Conservation (phyloP, 371 early-diverging fungal genomes). For the Chytridium lagenaria region DNA sequence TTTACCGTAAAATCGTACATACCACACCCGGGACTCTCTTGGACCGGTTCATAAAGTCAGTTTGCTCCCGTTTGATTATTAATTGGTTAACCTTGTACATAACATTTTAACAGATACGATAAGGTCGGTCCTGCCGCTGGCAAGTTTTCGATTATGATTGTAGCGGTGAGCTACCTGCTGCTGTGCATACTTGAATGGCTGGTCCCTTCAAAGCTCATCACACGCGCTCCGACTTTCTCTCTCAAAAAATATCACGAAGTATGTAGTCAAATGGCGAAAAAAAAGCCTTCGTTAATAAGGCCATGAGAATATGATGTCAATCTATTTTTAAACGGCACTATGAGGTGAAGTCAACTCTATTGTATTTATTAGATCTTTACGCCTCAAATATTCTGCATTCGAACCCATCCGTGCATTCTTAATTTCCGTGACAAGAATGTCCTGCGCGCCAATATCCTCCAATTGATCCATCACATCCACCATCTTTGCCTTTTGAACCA, state of each 20-base stretch:
- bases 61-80: too few species aligned
- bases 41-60: conserved; percentile 77
- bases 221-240: conserved; percentile 31
- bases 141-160: conserved; percentile 87
- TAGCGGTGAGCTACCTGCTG: conserved; percentile 85
- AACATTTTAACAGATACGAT: conserved; percentile 65
- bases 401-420: conserved; percentile 40
- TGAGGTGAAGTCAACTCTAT: too few species aligned
- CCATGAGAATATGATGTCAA: too few species aligned
- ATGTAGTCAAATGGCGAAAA: too few species aligned
- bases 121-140: conserved; percentile 93
- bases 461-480: conserved; percentile 90
- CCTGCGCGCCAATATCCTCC: conserved; percentile 88
- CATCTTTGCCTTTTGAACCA: conserved; percentile 79
- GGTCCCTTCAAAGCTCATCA: conserved; percentile 62
- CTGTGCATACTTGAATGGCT: conserved; percentile 82
- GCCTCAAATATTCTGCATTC: conserved; percentile 7
- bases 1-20: conserved; percentile 74
- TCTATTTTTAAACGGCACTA: too few species aligned
- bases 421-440: conserved; percentile 77
- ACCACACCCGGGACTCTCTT: conserved; percentile 74
- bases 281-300: too few species aligned
- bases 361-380: too few species aligned
- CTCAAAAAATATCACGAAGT: background rate
- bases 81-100: background rate